Percentiles rank a stretch among this genome's conserved stretches.
Conservation (phyloP, 2,329 filamentous ascomycete genomes). For the Aureobasidium melanogenum region DNA sequence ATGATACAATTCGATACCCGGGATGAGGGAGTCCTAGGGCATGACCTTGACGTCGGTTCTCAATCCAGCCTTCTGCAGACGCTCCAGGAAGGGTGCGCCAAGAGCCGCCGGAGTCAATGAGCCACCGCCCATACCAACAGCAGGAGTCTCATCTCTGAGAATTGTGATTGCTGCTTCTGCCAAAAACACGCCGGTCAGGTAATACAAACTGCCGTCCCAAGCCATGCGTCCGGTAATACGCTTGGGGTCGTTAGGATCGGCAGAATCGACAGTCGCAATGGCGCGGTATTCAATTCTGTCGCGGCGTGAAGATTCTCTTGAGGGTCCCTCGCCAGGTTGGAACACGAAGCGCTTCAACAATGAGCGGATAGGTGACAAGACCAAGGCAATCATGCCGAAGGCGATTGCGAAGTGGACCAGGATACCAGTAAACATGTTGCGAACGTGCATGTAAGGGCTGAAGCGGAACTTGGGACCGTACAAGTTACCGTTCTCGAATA, state of each 20-base stretch:
- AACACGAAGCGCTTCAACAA: conserved; percentile 39
- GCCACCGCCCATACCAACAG: conserved; percentile 52
- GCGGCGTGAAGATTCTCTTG: not conserved
- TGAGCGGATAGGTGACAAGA: conserved; percentile 46
- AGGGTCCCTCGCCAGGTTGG: conserved; percentile 40
- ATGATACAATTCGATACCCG: not conserved
- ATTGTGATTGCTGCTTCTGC: conserved; percentile 58
- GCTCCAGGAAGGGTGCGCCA: conserved; percentile 57
- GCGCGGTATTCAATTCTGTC: conserved; percentile 50
- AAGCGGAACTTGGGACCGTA: conserved; percentile 53
- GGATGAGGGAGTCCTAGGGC: conserved; percentile 15
- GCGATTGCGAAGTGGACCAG: conserved; percentile 41
- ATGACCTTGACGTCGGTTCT: conserved; percentile 43
- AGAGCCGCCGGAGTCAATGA: conserved; percentile 64
- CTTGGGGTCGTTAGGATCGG: conserved; percentile 35
- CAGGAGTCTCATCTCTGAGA: conserved; percentile 46
- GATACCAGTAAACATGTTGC: conserved; percentile 39
- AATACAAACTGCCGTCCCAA: conserved; percentile 56
- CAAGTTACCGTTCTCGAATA: conserved; percentile 41
- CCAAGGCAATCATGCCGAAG: conserved; percentile 37
- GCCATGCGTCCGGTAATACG: conserved; percentile 48
- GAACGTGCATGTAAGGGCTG: conserved; percentile 46
- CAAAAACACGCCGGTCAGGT: conserved; percentile 56
- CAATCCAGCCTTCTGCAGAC: conserved; percentile 53
- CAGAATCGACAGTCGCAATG: conserved; percentile 52